Conservation (phyloP, 2,329 filamentous ascomycete species). For the Celoporthe dispersa region DNA sequence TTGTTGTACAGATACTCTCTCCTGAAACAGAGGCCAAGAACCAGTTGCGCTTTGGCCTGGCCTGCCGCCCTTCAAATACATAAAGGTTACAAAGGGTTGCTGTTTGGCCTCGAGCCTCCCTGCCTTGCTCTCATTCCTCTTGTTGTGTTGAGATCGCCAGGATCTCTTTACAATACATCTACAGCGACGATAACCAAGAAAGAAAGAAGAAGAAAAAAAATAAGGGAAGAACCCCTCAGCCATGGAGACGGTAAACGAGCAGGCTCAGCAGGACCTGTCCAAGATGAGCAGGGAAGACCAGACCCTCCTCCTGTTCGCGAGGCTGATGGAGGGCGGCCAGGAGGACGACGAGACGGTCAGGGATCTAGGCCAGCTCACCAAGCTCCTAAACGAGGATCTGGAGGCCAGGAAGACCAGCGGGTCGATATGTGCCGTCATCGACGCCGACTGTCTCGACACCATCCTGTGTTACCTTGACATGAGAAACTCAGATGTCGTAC, state of each 20-base stretch:
- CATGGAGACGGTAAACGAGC: conserved; percentile 43
- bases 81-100: background rate
- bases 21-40: conserved; percentile 27
- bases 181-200: too few relatives aligned
- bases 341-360: conserved; percentile 74
- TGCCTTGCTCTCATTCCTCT: background rate
- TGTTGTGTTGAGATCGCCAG: background rate
- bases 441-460: conserved; percentile 79
- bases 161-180: background rate
- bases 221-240: too few relatives aligned
- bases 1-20: conserved; percentile 4
- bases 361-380: conserved; percentile 62
- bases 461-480: conserved; percentile 87
- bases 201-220: too few relatives aligned
- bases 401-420: conserved; percentile 46
- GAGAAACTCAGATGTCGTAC: conserved; percentile 72
- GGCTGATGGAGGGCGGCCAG: conserved; percentile 87
- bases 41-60: background rate
- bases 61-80: background rate
- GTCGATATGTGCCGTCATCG: conserved; percentile 66
- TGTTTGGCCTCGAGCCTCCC: background rate
- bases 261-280: conserved; percentile 36
- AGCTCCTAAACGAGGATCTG: conserved; percentile 61
- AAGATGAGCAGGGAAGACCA: conserved; percentile 58
- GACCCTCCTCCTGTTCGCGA: conserved; percentile 79